Conservation (phyloP, 2,329 filamentous ascomycete genomes). For the Trichoderma sp. region DNA sequence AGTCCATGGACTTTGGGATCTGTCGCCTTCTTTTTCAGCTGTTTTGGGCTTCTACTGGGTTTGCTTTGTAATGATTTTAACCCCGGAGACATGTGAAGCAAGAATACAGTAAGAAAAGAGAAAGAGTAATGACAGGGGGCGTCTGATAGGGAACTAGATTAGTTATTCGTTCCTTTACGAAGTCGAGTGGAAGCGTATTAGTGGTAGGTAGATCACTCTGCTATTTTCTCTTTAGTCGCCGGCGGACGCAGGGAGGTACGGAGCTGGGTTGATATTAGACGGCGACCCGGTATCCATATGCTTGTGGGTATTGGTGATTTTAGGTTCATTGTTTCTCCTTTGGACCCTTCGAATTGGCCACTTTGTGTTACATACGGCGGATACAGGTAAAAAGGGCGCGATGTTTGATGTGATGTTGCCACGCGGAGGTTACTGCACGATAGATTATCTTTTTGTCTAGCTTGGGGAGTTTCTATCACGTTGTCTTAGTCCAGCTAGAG, state of each 20-base stretch:
- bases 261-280: background rate
- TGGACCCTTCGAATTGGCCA: background rate
- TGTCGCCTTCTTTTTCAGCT: background rate
- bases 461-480: background rate
- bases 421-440: no score
- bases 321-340: background rate
- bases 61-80: background rate
- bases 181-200: background rate
- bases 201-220: background rate
- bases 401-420: background rate
- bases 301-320: background rate
- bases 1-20: constrained; percentile 3
- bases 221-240: background rate
- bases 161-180: background rate
- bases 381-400: background rate
- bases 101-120: background rate
- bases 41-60: background rate
- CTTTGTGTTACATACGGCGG: background rate
- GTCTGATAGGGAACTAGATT: background rate
- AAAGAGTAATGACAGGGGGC: background rate
- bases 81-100: background rate
- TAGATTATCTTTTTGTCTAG: background rate
- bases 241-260: background rate
- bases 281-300: background rate
- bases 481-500: background rate